Conservation (phyloP, 495 filamentous ascomycete genomes). For the Eremomyces bilateralis region DNA sequence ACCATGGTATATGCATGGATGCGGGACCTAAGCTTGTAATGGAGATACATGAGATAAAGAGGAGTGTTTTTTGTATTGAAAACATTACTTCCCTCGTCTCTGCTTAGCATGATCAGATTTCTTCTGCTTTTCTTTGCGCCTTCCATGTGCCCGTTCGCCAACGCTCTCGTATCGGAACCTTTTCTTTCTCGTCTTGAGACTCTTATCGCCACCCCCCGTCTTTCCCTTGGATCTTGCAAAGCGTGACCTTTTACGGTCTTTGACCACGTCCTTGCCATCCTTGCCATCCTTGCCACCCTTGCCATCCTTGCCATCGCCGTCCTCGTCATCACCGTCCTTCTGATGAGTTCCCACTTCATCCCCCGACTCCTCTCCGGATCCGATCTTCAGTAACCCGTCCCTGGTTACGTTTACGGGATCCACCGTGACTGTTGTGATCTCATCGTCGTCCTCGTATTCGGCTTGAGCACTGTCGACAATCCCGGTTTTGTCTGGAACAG, state of each 20-base stretch:
- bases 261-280: slow-evolving; percentile 15
- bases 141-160: slow-evolving; percentile 45
- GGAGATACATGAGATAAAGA: too few species aligned
- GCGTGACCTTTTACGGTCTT: slow-evolving; percentile 13
- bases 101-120: slow-evolving; percentile 21
- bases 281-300: slow-evolving; percentile 3
- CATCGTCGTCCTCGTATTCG: slow-evolving; percentile 91
- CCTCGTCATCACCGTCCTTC: slow-evolving; percentile 15
- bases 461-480: too few species aligned
- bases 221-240: too few species aligned
- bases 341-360: slow-evolving; percentile 24
- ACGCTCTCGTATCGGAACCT: slow-evolving; percentile 88
- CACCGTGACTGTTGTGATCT: slow-evolving; percentile 80
- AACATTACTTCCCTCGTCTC: not conserved
- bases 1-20: not conserved
- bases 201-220: slow-evolving; percentile 26
- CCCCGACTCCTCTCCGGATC: slow-evolving; percentile 23
- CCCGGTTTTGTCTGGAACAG: not conserved
- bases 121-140: slow-evolving; percentile 44
- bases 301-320: slow-evolving; percentile 1
- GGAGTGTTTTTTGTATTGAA: too few species aligned
- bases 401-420: slow-evolving; percentile 70
- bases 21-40: too few species aligned
- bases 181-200: slow-evolving; percentile 51
- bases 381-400: slow-evolving; percentile 42